These are phyloP conservation scores for Xerocomus minutiporus DNA, from an alignment of 1,284 basidiomycete genomes.

Conservation along the genomic window DNA sequence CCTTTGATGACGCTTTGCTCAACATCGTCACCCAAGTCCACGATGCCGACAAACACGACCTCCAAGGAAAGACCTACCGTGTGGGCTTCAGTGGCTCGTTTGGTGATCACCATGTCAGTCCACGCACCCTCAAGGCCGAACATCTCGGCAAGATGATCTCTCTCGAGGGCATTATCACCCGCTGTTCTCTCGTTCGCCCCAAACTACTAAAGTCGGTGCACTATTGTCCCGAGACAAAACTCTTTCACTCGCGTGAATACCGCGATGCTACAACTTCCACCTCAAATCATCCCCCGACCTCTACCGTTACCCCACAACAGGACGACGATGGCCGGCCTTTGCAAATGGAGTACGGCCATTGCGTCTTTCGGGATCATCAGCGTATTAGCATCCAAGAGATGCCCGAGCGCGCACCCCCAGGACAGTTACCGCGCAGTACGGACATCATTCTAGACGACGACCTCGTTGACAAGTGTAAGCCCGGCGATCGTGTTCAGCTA, in stretches of 20 bases:
- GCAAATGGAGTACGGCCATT: constrained; percentile 91
- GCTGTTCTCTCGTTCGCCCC: constrained; percentile 96
- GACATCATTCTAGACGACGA: constrained; percentile 97
- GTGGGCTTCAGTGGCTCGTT: constrained; percentile 98
- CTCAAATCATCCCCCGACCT: constrained; percentile 82
- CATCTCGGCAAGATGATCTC: constrained; percentile 97
- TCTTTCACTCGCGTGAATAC: constrained; percentile 88
- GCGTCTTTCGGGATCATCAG: constrained; percentile 94
- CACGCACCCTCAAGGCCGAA: constrained; percentile 82
- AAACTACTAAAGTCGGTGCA: constrained; percentile 98
- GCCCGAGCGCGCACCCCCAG: constrained; percentile 97
- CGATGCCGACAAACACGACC: constrained; percentile 80
- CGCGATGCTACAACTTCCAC: constrained; percentile 88
- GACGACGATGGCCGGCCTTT: constrained; percentile 88
- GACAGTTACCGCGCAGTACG: constrained; percentile 92
- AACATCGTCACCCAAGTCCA: constrained; percentile 74
- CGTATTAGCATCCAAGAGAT: constrained; percentile 98
- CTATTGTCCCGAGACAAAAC: constrained; percentile 83
- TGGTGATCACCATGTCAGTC: constrained; percentile 97
- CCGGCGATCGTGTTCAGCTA: constrained; percentile 95
- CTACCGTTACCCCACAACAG: constrained; percentile 86
- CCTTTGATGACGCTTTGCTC: constrained; percentile 83
- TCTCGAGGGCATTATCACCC: constrained; percentile 96
- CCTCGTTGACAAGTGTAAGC: constrained; percentile 95
- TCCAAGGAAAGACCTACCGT: constrained; percentile 75